Evolutionary conservation across 75 land plant genomes (phyloP).

Genomic region (Cryptomeria japonica): DNA sequence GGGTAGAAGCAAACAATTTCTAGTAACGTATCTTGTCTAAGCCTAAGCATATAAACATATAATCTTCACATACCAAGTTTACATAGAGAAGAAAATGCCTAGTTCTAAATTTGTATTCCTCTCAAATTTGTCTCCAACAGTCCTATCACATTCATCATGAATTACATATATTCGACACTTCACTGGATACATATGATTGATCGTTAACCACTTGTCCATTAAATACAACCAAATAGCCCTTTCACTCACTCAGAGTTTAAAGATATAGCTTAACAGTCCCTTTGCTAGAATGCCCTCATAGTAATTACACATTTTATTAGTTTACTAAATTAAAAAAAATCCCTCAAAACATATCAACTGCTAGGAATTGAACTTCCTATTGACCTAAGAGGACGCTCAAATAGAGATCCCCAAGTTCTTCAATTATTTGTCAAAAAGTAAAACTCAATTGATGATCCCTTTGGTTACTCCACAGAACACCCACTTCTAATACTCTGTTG

Average conservation of each 20-base stretch:
- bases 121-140: background rate
- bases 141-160: background rate
- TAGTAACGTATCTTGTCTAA: background rate
- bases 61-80: background rate
- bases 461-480: background rate
- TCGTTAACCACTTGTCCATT: background rate
- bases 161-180: background rate
- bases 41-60: background rate
- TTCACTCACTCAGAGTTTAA: background rate
- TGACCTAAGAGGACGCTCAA: background rate
- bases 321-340: background rate
- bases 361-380: background rate
- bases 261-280: background rate
- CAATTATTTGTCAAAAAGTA: background rate
- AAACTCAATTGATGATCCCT: background rate
- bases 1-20: background rate
- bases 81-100: background rate
- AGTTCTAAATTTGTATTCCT: background rate
- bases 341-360: background rate
- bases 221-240: background rate
- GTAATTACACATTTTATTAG: background rate
- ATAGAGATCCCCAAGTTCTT: background rate
- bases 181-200: background rate
- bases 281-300: background rate
- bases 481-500: background rate